Conservation (phyloP, 192 early-diverging fungal genomes). For the Linnemannia hyalina region DNA sequence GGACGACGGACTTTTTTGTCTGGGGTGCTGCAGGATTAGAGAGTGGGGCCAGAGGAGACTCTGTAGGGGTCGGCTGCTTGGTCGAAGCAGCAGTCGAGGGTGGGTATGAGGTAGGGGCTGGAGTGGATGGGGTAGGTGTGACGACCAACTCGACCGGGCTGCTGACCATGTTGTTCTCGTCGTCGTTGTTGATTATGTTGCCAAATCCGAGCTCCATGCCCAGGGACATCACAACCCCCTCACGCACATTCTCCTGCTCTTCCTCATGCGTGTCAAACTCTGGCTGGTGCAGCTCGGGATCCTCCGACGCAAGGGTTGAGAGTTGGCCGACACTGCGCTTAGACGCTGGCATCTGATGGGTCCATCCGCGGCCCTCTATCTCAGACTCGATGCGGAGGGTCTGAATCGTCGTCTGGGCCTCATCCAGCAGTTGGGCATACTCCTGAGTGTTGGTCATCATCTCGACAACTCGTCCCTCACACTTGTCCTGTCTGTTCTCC, state of each 20-base stretch:
- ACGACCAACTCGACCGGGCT: neutral
- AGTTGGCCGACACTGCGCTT: conserved; percentile 21
- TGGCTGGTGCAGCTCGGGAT: conserved; percentile 20
- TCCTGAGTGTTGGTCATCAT: conserved; percentile 71
- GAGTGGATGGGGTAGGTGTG: neutral
- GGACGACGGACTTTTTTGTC: neutral
- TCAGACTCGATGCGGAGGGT: conserved; percentile 60
- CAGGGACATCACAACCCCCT: conserved; percentile 12
- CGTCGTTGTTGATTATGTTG: neutral
- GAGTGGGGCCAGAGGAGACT: conserved; percentile 15
- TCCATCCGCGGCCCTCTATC: conserved; percentile 51
- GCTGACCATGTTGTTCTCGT: neutral
- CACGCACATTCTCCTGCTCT: neutral
- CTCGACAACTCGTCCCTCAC: conserved; percentile 64
- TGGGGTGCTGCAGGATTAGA: neutral
- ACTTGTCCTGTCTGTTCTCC: conserved; percentile 65
- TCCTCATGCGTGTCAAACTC: conserved; percentile 7
- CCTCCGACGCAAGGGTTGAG: conserved; percentile 34
- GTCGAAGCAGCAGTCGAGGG: conserved; percentile 30
- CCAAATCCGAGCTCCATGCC: conserved; percentile 26
- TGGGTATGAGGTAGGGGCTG: conserved; percentile 8
- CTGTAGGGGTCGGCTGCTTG: conserved; percentile 35
- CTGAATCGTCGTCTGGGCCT: conserved; percentile 71
- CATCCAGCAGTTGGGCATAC: conserved; percentile 68
- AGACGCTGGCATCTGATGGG: neutral